phyloP scores from a whole-genome alignment of 2,329 filamentous ascomycete species.

The Colletotrichum sublineola region DNA sequence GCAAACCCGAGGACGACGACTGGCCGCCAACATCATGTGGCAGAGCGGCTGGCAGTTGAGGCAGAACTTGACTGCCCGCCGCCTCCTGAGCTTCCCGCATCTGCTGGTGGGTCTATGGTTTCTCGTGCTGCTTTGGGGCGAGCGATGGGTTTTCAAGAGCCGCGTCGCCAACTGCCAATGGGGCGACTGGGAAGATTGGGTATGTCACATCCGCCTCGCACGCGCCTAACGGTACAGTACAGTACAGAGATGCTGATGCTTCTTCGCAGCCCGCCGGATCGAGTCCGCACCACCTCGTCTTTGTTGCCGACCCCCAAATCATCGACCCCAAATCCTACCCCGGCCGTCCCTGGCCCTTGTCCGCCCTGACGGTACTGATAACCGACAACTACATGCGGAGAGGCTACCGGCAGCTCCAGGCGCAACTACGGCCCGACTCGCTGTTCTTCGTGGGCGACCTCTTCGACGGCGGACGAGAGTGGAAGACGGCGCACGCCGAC shows the following conservation, averaged over 20 bases:
- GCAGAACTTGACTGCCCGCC: constrained; percentile 63
- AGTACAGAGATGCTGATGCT: constrained; percentile 18
- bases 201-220: constrained; percentile 58
- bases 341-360: constrained; percentile 75
- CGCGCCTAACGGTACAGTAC: background rate
- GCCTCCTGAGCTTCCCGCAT: constrained; percentile 75
- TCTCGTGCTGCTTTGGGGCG: constrained; percentile 84
- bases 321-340: constrained; percentile 97
- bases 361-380: constrained; percentile 67
- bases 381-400: constrained; percentile 93
- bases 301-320: constrained; percentile 91
- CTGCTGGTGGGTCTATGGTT: constrained; percentile 81
- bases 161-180: constrained; percentile 82
- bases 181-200: constrained; percentile 94
- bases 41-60: constrained; percentile 49
- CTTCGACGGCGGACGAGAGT: constrained; percentile 96
- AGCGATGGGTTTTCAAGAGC: constrained; percentile 81
- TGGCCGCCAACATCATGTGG: constrained; percentile 31
- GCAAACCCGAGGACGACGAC: constrained; percentile 36
- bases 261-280: constrained; percentile 76
- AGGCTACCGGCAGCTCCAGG: constrained; percentile 83
- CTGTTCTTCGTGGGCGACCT: constrained; percentile 93
- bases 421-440: constrained; percentile 83
- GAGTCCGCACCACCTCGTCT: constrained; percentile 84
- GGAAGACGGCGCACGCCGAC: constrained; percentile 78